Conservation (phyloP, 805 yeast species). For the Tetrapisispora phaffii region DNA sequence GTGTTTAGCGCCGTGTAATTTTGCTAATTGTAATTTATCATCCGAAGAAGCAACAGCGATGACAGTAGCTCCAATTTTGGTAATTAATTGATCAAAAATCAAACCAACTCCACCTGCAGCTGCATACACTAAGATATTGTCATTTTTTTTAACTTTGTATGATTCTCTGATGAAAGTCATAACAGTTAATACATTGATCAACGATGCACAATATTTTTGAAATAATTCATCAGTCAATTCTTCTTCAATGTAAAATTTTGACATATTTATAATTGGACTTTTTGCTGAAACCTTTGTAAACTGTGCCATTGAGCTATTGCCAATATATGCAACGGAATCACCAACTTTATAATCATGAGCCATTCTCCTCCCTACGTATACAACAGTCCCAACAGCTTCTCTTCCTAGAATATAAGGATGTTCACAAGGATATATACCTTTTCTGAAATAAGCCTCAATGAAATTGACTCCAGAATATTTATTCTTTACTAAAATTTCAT, state of each 20-base stretch:
- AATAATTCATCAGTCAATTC: constrained; percentile 39
- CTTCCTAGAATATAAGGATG: constrained; percentile 63
- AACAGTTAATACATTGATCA: constrained; percentile 74
- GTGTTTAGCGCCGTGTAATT: constrained; percentile 67
- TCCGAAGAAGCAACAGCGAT: constrained; percentile 78
- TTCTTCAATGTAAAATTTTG: constrained; percentile 17
- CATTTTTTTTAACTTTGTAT: constrained; percentile 57
- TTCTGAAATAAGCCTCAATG: constrained; percentile 75
- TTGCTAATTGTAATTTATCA: constrained; percentile 59
- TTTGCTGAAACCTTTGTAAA: constrained; percentile 42
- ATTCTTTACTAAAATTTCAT: constrained; percentile 64
- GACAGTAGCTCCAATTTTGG: constrained; percentile 59
- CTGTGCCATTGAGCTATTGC: constrained; percentile 57
- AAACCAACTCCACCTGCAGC: constrained; percentile 95
- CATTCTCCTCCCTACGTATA: constrained; percentile 52
- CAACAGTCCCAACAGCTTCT: constrained; percentile 64
- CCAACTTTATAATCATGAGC: constrained; percentile 47
- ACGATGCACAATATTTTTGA: constrained; percentile 48
- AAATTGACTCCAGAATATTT: constrained; percentile 71
- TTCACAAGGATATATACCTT: constrained; percentile 57
- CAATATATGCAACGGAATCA: constrained; percentile 56
- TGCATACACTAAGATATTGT: constrained; percentile 70
- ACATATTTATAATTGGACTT: constrained; percentile 39
- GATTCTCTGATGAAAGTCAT: constrained; percentile 60
- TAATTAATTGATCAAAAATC: constrained; percentile 54